phyloP scores from a whole-genome alignment of 2,329 filamentous ascomycete genomes.

The Ceratocystis destructans region DNA sequence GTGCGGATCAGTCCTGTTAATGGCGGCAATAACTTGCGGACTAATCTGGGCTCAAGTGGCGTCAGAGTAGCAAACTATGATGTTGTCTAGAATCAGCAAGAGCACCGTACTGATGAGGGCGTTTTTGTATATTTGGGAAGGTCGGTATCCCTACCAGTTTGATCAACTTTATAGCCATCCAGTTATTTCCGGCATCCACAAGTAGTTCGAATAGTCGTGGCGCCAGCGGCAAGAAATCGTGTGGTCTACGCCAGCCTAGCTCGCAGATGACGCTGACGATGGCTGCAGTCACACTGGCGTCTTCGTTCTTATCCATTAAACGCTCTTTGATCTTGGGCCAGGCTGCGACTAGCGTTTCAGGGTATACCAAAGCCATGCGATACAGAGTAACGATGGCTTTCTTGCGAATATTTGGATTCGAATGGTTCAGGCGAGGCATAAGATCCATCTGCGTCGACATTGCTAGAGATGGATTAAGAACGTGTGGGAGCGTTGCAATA shows the following conservation, averaged over 20 bases:
- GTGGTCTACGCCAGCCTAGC: constrained; percentile 80
- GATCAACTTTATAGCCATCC: constrained; percentile 99
- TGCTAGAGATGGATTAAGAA: constrained; percentile 84
- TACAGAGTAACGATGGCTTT: constrained; percentile 95
- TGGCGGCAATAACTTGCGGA: constrained; percentile 81
- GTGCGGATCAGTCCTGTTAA: constrained; percentile 87
- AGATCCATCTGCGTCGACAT: constrained; percentile 80
- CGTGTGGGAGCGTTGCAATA: constrained; percentile 79
- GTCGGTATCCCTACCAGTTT: constrained; percentile 55
- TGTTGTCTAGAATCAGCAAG: not conserved
- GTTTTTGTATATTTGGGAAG: not conserved
- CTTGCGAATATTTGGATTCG: constrained; percentile 73
- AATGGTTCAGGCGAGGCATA: constrained; percentile 74
- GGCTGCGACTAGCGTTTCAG: constrained; percentile 77
- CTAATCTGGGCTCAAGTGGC: constrained; percentile 77
- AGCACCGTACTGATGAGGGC: not conserved
- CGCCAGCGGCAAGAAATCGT: constrained; percentile 85
- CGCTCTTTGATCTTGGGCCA: constrained; percentile 98
- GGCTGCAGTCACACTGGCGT: constrained; percentile 84
- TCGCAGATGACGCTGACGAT: constrained; percentile 97
- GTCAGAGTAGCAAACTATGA: constrained; percentile 81
- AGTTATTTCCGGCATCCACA: constrained; percentile 88
- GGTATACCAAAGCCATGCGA: constrained; percentile 86
- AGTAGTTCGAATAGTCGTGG: constrained; percentile 84
- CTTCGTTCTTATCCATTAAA: constrained; percentile 77